phyloP scores from a whole-genome alignment of 2,329 filamentous ascomycete genomes.

The Trichoderma simmonsii region DNA sequence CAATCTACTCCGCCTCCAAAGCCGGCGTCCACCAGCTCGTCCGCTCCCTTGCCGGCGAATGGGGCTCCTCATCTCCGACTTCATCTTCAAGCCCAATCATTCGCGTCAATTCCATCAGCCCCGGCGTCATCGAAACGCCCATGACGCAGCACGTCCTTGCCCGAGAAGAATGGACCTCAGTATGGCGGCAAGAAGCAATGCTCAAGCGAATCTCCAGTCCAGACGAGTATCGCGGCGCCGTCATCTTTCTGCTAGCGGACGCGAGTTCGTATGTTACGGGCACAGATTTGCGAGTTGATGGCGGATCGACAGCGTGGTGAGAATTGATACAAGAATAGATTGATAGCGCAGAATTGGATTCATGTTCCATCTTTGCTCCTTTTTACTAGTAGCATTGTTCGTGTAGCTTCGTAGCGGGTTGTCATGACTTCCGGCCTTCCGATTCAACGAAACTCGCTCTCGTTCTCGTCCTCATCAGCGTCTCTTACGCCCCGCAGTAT shows the following conservation, averaged over 20 bases:
- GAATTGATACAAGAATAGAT: background rate
- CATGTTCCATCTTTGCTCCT: background rate
- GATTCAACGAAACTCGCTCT: background rate
- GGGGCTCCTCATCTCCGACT: constrained; percentile 44
- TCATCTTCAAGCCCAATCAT: background rate
- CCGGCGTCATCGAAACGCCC: constrained; percentile 22
- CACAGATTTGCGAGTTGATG: constrained; percentile 10
- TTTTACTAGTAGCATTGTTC: background rate
- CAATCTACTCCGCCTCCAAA: constrained; percentile 53
- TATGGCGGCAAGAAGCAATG: constrained; percentile 13
- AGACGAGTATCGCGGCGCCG: constrained; percentile 11
- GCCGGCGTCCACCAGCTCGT: constrained; percentile 51
- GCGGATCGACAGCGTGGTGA: constrained; percentile 15
- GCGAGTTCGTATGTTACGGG: constrained; percentile 15
- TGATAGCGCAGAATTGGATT: background rate
- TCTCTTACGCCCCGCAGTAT: background rate
- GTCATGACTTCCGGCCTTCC: background rate
- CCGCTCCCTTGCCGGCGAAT: constrained; percentile 51
- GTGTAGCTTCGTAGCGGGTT: background rate
- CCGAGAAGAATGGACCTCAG: background rate
- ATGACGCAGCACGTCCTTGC: constrained; percentile 4
- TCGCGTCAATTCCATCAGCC: constrained; percentile 38
- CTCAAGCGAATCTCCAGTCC: constrained; percentile 4
- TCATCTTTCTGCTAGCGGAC: background rate
- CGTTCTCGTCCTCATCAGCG: background rate